Conservation (phyloP, 805 yeast genomes). For the Starmerella davenportii region DNA sequence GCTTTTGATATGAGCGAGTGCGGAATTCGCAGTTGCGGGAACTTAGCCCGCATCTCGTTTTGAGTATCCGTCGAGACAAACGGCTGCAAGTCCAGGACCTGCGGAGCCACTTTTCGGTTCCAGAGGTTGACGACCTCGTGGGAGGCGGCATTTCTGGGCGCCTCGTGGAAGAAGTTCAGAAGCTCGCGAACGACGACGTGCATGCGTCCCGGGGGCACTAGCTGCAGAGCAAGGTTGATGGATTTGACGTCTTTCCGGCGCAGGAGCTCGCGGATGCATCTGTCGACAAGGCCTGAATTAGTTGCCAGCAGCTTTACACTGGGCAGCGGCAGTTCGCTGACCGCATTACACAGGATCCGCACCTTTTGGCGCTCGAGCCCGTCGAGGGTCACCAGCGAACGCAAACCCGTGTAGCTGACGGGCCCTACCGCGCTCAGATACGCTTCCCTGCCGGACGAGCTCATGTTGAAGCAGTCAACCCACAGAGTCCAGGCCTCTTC, state of each 20-base stretch:
- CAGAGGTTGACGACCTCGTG: constrained; percentile 9
- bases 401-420: no score
- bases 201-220: not conserved
- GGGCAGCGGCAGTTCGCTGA: no score
- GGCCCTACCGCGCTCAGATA: no score
- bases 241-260: not conserved
- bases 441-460: no score
- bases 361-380: no score
- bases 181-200: not conserved
- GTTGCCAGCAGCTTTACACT: no score
- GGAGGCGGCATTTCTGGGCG: not conserved
- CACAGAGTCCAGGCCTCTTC: not conserved
- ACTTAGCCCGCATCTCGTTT: not conserved
- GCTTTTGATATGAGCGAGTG: constrained; percentile 1
- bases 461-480: not conserved
- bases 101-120: constrained; percentile 5
- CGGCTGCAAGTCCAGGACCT: constrained; percentile 4
- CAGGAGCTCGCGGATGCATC: not conserved
- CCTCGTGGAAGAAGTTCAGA: not conserved
- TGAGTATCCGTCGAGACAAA: constrained; percentile 3
- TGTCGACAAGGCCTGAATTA: not conserved
- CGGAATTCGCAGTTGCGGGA: constrained; percentile 5
- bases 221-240: not conserved
- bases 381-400: no score
- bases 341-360: no score